phyloP scores from a whole-genome alignment of 2,329 filamentous ascomycete genomes.

The Tothia fuscella region DNA sequence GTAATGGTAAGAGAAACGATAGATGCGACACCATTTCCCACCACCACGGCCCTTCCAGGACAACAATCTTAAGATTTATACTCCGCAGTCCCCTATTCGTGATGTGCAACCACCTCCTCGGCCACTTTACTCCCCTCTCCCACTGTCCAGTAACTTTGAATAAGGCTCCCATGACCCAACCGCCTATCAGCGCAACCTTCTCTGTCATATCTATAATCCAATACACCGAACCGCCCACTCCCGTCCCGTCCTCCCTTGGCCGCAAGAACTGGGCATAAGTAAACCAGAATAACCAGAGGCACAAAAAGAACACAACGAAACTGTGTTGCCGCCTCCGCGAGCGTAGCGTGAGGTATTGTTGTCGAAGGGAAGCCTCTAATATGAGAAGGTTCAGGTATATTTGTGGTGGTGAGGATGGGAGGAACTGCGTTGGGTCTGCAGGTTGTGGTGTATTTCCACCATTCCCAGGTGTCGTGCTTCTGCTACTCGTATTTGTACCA shows the following conservation, averaged over 20 bases:
- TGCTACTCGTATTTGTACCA: neutral
- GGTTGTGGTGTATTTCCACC: slow-evolving; percentile 25
- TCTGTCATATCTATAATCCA: slow-evolving; percentile 88
- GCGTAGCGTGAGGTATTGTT: slow-evolving; percentile 83
- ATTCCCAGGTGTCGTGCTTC: neutral
- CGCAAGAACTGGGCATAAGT: slow-evolving; percentile 84
- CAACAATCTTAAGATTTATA: slow-evolving; percentile 94
- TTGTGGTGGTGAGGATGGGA: slow-evolving; percentile 85
- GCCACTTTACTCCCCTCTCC: slow-evolving; percentile 91
- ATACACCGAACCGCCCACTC: slow-evolving; percentile 87
- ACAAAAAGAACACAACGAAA: slow-evolving; percentile 74
- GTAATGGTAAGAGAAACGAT: slow-evolving; percentile 56
- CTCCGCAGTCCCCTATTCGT: slow-evolving; percentile 80
- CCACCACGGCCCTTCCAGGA: slow-evolving; percentile 74
- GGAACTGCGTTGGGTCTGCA: slow-evolving; percentile 61
- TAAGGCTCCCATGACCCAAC: slow-evolving; percentile 72
- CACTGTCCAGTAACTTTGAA: slow-evolving; percentile 95
- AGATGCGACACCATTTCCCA: slow-evolving; percentile 61
- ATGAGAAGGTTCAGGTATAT: slow-evolving; percentile 98
- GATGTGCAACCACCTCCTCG: slow-evolving; percentile 75
- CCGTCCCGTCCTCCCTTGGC: slow-evolving; percentile 88
- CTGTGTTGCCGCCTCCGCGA: slow-evolving; percentile 83
- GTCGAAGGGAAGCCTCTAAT: slow-evolving; percentile 83
- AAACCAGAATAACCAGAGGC: slow-evolving; percentile 72
- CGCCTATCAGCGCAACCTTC: slow-evolving; percentile 84